Conservation (phyloP, 306 rosid genomes). For the Alnus glutinosa region DNA sequence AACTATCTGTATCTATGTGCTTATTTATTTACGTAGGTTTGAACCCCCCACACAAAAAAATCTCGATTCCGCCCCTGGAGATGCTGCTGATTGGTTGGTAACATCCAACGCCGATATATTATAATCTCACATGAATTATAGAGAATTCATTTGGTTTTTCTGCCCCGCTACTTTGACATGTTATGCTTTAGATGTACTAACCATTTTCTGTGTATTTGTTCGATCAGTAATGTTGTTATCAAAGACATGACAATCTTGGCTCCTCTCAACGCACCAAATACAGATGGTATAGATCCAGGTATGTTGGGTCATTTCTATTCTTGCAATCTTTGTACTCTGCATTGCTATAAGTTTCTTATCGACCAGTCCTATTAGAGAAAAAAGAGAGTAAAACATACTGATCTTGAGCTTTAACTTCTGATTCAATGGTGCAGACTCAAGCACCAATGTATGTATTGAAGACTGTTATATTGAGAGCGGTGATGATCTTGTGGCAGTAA, state of each 20-base stretch:
- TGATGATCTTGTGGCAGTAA: conserved; percentile 91
- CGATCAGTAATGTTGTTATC: conserved; percentile 79
- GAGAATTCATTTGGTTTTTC: not conserved
- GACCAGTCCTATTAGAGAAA: not conserved
- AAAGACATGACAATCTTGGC: conserved; percentile 95
- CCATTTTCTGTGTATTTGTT: conserved; percentile 24
- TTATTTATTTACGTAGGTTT: too few relatives aligned
- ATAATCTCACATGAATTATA: not conserved
- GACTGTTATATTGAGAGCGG: conserved; percentile 97
- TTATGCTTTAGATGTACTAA: conserved; percentile 8
- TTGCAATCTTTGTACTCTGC: not conserved
- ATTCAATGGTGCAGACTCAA: conserved; percentile 62
- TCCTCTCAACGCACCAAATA: conserved; percentile 93
- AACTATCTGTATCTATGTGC: too few relatives aligned
- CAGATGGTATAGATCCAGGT: conserved; percentile 98
- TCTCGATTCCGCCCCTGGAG: too few relatives aligned
- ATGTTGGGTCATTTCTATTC: conserved; percentile 14
- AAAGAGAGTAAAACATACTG: not conserved
- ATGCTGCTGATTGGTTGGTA: not conserved
- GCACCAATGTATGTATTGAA: conserved; percentile 78
- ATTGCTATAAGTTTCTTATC: not conserved
- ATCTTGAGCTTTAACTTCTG: conserved; percentile 15
- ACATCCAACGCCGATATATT: not conserved
- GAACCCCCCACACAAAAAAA: too few relatives aligned
- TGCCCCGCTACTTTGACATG: not conserved